Conservation (phyloP, 495 filamentous ascomycete genomes). For the Pseudevernia furfuracea region DNA sequence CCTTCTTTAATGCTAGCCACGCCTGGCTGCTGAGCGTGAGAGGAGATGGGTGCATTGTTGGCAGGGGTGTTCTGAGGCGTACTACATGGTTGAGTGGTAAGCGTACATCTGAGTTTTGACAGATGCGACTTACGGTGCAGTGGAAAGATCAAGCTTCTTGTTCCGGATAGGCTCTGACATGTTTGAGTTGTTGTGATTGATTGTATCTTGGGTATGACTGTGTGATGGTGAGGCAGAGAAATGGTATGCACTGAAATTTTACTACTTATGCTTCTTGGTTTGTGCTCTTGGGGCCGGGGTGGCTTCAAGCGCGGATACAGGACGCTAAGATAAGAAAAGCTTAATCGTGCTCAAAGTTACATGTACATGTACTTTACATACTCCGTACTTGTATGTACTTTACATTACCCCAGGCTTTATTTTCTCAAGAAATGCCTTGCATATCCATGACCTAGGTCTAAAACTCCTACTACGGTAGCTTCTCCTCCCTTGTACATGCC, state of each 20-base stretch:
- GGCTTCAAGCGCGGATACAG: background rate
- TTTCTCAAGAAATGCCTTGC: too few species aligned
- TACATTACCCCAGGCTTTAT: too few species aligned
- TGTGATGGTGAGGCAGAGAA: constrained; percentile 24
- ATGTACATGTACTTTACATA: too few species aligned
- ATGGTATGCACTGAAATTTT: constrained; percentile 16
- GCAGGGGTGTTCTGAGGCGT: constrained; percentile 96
- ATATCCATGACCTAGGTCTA: background rate
- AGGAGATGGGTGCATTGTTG: constrained; percentile 92
- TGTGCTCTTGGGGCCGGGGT: background rate
- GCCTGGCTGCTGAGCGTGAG: constrained; percentile 90
- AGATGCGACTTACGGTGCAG: constrained; percentile 64
- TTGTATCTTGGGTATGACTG: constrained; percentile 31
- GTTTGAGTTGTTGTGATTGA: constrained; percentile 29
- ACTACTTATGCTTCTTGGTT: background rate
- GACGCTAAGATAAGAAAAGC: constrained; percentile 12
- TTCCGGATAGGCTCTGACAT: constrained; percentile 92
- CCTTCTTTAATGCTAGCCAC: constrained; percentile 97
- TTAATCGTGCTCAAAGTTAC: background rate
- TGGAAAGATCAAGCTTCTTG: constrained; percentile 73
- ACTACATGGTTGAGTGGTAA: constrained; percentile 35
- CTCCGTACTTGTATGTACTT: too few species aligned
- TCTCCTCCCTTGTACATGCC: background rate
- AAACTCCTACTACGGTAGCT: background rate
- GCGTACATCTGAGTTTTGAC: constrained; percentile 12